Percentiles rank a stretch among this genome's conserved stretches.
Conservation (phyloP, 768 basidiomycete genomes). For the Mrakia gelida region DNA sequence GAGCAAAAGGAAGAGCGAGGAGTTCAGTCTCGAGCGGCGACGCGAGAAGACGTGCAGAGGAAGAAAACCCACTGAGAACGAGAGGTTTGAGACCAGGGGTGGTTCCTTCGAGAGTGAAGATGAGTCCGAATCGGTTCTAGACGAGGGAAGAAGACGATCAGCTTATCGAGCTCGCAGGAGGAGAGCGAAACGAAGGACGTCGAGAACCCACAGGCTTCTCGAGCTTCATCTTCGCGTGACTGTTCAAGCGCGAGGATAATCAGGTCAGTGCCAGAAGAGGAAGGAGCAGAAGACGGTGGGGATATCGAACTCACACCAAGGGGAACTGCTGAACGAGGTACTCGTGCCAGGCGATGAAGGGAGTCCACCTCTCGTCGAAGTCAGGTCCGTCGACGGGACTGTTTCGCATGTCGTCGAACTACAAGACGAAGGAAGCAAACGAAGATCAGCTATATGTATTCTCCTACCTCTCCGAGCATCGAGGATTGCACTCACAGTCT, state of each 20-base stretch:
- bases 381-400: conserved; percentile 13
- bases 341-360: conserved; percentile 21
- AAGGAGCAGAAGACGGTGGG: too few relatives aligned
- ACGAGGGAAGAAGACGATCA: neutral
- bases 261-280: neutral
- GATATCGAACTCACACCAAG: neutral
- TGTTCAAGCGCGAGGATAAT: neutral
- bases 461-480: neutral
- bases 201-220: conserved; percentile 16
- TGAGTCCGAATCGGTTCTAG: conserved; percentile 20
- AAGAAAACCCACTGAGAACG: conserved; percentile 10
- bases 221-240: conserved; percentile 17
- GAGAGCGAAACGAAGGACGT: neutral
- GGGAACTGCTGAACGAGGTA: conserved; percentile 28
- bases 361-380: conserved; percentile 21
- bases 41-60: neutral
- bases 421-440: neutral
- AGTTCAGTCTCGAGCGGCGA: neutral
- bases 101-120: conserved; percentile 28
- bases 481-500: neutral
- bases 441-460: neutral
- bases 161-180: neutral
- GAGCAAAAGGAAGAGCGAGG: neutral
- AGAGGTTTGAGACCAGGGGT: conserved; percentile 24
- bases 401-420: conserved; percentile 27